A percentile compares a stretch with the other conserved stretches of the same genome.
phyloP scores from a whole-genome alignment of 345 rosid species.

The Eucalyptus victrix region DNA sequence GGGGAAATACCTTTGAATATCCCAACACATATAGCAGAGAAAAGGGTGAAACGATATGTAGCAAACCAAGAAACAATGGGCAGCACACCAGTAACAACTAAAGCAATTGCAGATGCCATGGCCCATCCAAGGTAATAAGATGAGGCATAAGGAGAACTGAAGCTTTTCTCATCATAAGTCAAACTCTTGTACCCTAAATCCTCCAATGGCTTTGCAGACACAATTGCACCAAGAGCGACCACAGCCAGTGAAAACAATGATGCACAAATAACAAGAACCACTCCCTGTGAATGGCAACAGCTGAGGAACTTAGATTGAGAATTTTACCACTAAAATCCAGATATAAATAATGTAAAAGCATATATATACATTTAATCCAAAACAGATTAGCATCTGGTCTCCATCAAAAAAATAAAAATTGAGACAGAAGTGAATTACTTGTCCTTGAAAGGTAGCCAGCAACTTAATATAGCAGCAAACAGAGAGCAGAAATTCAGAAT shows the following conservation, averaged over 20 bases:
- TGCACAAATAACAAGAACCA: slow-evolving; percentile 59
- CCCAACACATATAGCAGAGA: slow-evolving; percentile 77
- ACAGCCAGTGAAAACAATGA: slow-evolving; percentile 65
- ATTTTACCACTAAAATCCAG: not conserved
- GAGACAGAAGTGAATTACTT: not conserved
- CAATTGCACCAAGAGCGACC: slow-evolving; percentile 72
- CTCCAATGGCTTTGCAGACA: slow-evolving; percentile 81
- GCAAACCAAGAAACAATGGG: slow-evolving; percentile 98
- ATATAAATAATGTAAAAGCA: not conserved
- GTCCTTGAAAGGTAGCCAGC: not conserved
- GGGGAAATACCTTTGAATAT: slow-evolving; percentile 59
- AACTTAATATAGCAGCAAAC: not conserved
- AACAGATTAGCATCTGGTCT: not conserved
- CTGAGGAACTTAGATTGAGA: not conserved
- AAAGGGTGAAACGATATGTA: slow-evolving; percentile 81
- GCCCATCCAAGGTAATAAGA: slow-evolving; percentile 95
- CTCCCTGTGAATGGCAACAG: slow-evolving; percentile 33
- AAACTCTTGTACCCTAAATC: slow-evolving; percentile 64
- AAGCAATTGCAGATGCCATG: slow-evolving; percentile 88
- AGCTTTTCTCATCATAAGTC: slow-evolving; percentile 50
- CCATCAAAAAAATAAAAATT: not conserved
- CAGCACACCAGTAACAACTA: slow-evolving; percentile 81
- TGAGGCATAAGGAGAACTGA: slow-evolving; percentile 78
- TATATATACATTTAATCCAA: not conserved
- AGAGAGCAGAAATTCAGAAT: not conserved